Evolutionary conservation across 805 yeast genomes (phyloP).

Genomic region (Candida vaughaniae): DNA sequence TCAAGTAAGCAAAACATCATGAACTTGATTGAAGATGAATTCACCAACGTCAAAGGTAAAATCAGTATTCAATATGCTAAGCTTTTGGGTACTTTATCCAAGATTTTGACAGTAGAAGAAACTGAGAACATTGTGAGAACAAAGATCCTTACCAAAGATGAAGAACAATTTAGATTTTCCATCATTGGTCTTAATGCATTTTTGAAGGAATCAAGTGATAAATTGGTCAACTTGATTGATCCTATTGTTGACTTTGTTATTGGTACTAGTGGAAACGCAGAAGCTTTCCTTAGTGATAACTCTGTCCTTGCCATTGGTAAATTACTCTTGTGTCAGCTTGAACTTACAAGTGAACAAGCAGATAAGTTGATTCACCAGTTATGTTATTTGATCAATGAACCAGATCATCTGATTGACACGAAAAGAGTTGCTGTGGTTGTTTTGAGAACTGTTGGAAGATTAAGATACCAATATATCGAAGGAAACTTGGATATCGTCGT

Average conservation of each 20-base stretch:
- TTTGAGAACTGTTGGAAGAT: constrained; percentile 69
- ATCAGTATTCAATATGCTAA: constrained; percentile 74
- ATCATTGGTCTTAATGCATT: constrained; percentile 76
- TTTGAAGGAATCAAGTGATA: constrained; percentile 69
- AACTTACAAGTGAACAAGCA: constrained; percentile 42
- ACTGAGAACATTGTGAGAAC: constrained; percentile 56
- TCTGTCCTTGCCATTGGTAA: constrained; percentile 83
- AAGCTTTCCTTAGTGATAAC: constrained; percentile 65
- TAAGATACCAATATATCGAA: constrained; percentile 49
- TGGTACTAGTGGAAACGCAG: constrained; percentile 39
- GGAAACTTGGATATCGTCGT: constrained; percentile 58
- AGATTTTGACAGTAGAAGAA: constrained; percentile 62
- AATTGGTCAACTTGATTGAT: constrained; percentile 52
- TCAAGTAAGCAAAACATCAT: constrained; percentile 66
- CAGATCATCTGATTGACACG: constrained; percentile 66
- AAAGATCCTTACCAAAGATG: constrained; percentile 54
- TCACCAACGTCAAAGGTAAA: constrained; percentile 51
- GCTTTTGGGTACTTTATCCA: constrained; percentile 74
- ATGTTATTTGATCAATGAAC: constrained; percentile 50
- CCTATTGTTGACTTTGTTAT: constrained; percentile 52
- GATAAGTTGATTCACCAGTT: constrained; percentile 49
- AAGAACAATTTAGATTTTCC: constrained; percentile 53
- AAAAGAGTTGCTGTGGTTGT: constrained; percentile 78
- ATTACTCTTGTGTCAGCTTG: constrained; percentile 53
- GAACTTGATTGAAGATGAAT: constrained; percentile 71